Conservation (phyloP, 768 basidiomycete species). For the Pulveroboletus frians region DNA sequence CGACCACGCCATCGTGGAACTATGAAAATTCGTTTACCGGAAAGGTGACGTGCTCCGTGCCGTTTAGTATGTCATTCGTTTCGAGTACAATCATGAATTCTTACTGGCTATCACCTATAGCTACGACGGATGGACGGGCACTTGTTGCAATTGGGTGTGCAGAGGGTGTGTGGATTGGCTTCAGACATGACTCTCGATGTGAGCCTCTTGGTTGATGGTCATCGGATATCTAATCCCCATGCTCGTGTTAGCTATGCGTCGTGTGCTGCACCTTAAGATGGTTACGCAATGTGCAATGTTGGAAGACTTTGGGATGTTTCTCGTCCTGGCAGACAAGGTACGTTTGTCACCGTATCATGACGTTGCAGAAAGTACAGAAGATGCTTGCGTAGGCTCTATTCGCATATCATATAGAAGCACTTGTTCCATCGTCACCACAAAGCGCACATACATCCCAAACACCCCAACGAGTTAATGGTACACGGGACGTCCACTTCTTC, state of each 20-base stretch:
- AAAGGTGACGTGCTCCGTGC: constrained; percentile 92
- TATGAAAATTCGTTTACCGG: constrained; percentile 71
- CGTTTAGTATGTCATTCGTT: constrained; percentile 59
- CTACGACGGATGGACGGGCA: constrained; percentile 75
- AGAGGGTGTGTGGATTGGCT: constrained; percentile 94
- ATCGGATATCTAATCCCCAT: constrained; percentile 5
- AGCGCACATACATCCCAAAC: constrained; percentile 65
- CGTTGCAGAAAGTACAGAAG: not conserved
- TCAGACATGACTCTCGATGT: constrained; percentile 86
- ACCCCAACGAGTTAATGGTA: constrained; percentile 87
- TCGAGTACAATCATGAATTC: not conserved
- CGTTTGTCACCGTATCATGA: not conserved
- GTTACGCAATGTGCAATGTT: constrained; percentile 96
- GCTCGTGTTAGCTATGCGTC: constrained; percentile 65
- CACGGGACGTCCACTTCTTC: constrained; percentile 93
- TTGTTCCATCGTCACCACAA: constrained; percentile 82
- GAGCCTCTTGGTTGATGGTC: constrained; percentile 4
- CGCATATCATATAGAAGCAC: constrained; percentile 92
- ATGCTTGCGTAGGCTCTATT: constrained; percentile 59
- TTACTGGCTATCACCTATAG: constrained; percentile 35
- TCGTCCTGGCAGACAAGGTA: constrained; percentile 91
- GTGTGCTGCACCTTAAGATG: constrained; percentile 88
- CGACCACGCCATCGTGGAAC: constrained; percentile 49
- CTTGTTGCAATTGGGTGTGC: constrained; percentile 92
- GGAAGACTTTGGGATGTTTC: constrained; percentile 94